Evolutionary conservation across 352 stramenopile species (phyloP).

Genomic region (Salisapilia sapeloensis): DNA sequence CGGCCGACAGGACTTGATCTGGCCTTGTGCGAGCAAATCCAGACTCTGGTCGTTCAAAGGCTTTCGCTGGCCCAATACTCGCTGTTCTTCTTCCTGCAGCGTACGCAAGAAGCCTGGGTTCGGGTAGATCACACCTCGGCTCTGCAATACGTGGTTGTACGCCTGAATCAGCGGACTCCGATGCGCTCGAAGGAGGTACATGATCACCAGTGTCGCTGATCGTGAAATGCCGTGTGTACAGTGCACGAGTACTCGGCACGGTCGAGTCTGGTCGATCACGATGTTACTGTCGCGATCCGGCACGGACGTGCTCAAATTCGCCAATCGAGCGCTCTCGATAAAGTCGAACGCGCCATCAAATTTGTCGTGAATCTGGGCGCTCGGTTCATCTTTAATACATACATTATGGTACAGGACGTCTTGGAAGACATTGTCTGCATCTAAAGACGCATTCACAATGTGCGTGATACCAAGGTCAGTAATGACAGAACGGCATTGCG

Average conservation of each 20-base stretch:
- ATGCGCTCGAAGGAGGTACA: conserved; percentile 47
- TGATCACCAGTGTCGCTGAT: conserved; percentile 44
- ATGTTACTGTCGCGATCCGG: conserved; percentile 2
- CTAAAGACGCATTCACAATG: conserved; percentile 40
- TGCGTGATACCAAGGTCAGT: conserved; percentile 50
- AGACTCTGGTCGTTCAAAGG: no score
- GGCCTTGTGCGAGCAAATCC: conserved; percentile 1
- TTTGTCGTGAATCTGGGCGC: conserved; percentile 20
- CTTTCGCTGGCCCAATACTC: conserved; percentile 13
- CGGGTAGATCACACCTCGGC: conserved; percentile 36
- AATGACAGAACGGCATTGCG: conserved; percentile 27
- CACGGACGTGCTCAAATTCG: conserved; percentile 1
- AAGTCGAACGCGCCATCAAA: conserved; percentile 32
- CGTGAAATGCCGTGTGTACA: conserved; percentile 59
- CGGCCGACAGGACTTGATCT: background rate
- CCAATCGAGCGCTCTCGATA: conserved; percentile 11
- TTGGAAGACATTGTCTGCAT: conserved; percentile 37
- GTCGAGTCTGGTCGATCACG: conserved; percentile 3
- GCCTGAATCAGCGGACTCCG: conserved; percentile 35
- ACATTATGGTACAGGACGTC: conserved; percentile 41
- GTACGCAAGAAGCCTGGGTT: conserved; percentile 38
- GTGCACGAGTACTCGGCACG: conserved; percentile 41
- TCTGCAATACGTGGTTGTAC: conserved; percentile 27
- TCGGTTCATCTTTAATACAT: conserved; percentile 24
- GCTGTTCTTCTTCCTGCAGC: conserved; percentile 25